Evolutionary conservation across 2,329 filamentous ascomycete species (phyloP).

Genomic region (Pseudonectria foliicola): DNA sequence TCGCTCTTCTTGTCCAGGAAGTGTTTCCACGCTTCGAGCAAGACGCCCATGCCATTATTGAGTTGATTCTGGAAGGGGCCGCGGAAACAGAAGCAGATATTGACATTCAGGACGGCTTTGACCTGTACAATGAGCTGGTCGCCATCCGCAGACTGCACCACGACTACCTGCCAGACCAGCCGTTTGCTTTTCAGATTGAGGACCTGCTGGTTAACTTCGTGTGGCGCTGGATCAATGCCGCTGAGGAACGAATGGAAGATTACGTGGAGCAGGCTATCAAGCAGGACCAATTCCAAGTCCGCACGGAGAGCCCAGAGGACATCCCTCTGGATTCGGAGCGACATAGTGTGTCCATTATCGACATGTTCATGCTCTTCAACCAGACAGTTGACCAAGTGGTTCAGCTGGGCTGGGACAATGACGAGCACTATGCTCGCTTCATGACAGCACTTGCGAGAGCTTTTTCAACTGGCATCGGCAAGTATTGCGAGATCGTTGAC

Average conservation of each 20-base stretch:
- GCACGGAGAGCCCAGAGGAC: constrained; percentile 55
- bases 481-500: constrained; percentile 89
- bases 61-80: constrained; percentile 68
- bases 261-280: constrained; percentile 89
- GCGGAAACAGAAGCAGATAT: constrained; percentile 67
- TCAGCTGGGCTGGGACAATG: constrained; percentile 84
- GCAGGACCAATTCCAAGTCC: constrained; percentile 78
- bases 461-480: constrained; percentile 73
- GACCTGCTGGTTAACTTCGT: constrained; percentile 83
- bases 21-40: constrained; percentile 86
- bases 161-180: constrained; percentile 61
- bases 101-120: constrained; percentile 85
- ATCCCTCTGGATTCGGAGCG: constrained; percentile 70
- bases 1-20: constrained; percentile 69
- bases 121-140: constrained; percentile 82
- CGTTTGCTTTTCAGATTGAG: constrained; percentile 85
- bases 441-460: constrained; percentile 89
- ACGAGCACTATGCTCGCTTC: constrained; percentile 89
- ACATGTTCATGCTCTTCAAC: constrained; percentile 90
- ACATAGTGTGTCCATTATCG: constrained; percentile 88
- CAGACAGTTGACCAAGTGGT: constrained; percentile 84
- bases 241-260: constrained; percentile 69
- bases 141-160: constrained; percentile 77
- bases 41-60: constrained; percentile 79
- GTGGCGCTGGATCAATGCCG: constrained; percentile 85